Evolutionary conservation across 306 rosid genomes (phyloP).

Genomic region (Psophocarpus tetragonolobus): DNA sequence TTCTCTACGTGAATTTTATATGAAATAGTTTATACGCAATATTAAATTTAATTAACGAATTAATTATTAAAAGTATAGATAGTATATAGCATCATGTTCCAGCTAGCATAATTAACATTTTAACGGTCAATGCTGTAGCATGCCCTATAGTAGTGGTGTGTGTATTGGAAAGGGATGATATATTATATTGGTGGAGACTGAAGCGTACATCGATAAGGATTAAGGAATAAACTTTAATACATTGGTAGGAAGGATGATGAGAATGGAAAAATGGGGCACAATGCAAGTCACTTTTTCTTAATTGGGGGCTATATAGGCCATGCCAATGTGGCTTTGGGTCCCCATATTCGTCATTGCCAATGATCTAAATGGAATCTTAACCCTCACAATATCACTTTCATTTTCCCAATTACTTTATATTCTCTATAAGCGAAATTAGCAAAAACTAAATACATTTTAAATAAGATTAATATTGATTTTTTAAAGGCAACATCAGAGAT

Average conservation of each 20-base stretch:
- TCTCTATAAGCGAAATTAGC: background rate
- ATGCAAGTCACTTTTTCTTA: slow-evolving; percentile 32
- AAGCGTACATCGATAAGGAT: slow-evolving; percentile 40
- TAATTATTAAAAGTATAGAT: background rate
- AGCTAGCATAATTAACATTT: background rate
- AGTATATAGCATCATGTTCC: background rate
- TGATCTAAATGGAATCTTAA: slow-evolving; percentile 62
- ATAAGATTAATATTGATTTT: background rate
- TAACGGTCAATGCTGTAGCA: slow-evolving; percentile 18
- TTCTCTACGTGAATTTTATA: background rate
- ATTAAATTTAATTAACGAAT: background rate
- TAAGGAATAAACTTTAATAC: slow-evolving; percentile 31
- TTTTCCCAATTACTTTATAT: slow-evolving; percentile 18
- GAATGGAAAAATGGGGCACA: slow-evolving; percentile 33
- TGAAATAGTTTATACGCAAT: background rate
- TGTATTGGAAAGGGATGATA: slow-evolving; percentile 30
- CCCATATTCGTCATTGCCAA: slow-evolving; percentile 39
- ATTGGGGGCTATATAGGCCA: slow-evolving; percentile 30
- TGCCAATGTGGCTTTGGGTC: slow-evolving; percentile 56
- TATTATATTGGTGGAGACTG: slow-evolving; percentile 36
- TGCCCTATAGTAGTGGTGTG: slow-evolving; percentile 28
- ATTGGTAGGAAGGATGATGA: slow-evolving; percentile 44
- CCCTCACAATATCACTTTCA: slow-evolving; percentile 31
- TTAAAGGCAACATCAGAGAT: no score
- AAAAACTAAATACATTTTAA: background rate